These are phyloP conservation scores for Rhododendron molle DNA, from an alignment of 148 eudicot genomes.

Conservation along the genomic window DNA sequence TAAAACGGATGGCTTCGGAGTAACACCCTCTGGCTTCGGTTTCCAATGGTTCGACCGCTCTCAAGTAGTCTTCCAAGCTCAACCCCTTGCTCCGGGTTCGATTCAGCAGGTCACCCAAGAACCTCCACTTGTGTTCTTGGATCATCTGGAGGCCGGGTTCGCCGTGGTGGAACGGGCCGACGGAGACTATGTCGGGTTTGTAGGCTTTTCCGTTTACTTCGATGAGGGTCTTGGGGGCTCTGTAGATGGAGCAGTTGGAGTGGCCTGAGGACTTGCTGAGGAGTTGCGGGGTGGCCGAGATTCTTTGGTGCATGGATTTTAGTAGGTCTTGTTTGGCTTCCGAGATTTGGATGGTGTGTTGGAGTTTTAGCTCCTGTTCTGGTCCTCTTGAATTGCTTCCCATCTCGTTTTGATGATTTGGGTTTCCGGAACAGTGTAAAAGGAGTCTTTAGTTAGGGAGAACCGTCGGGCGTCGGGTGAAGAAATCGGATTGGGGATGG, in stretches of 20 bases:
- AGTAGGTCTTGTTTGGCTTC: slow-evolving; percentile 26
- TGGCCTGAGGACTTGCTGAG: slow-evolving; percentile 60
- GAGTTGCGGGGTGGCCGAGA: slow-evolving; percentile 37
- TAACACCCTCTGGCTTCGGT: slow-evolving; percentile 48
- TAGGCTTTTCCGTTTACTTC: slow-evolving; percentile 48
- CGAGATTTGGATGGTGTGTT: slow-evolving; percentile 23
- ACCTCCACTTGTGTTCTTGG: slow-evolving; percentile 74
- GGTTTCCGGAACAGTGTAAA: background rate
- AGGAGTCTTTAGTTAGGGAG: background rate
- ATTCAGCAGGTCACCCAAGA: slow-evolving; percentile 34
- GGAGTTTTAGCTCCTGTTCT: background rate
- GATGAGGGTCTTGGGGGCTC: slow-evolving; percentile 54
- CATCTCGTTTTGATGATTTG: slow-evolving; percentile 2
- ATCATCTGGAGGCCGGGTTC: slow-evolving; percentile 47
- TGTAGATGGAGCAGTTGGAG: slow-evolving; percentile 61
- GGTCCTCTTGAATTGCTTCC: background rate
- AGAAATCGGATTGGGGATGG: background rate
- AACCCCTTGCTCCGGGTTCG: slow-evolving; percentile 22
- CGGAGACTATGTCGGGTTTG: slow-evolving; percentile 61
- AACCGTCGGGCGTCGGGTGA: background rate
- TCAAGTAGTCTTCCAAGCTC: slow-evolving; percentile 27
- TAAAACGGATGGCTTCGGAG: slow-evolving; percentile 34
- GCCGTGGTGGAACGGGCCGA: slow-evolving; percentile 74
- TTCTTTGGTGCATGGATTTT: slow-evolving; percentile 23
- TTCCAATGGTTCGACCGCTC: slow-evolving; percentile 43